Evolutionary conservation across 1,284 basidiomycete species (phyloP).

Genomic region (Hemileia vastatrix): DNA sequence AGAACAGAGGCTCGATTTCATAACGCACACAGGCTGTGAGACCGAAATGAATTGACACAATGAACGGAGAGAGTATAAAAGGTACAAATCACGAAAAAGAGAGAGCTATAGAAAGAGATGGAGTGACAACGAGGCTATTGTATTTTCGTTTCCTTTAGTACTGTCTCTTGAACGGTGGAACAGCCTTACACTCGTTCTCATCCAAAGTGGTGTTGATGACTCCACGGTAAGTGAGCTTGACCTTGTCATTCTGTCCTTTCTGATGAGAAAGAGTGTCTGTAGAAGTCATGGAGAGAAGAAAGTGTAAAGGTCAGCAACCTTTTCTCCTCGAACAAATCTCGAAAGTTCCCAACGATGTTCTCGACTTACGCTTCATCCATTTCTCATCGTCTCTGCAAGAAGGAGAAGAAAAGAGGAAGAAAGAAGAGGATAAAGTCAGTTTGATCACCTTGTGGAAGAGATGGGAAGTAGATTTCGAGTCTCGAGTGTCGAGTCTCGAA

Average conservation of each 20-base stretch:
- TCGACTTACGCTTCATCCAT: constrained; percentile 89
- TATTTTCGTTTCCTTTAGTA: constrained; percentile 17
- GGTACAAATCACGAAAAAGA: too few species aligned
- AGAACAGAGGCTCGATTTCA: constrained; percentile 69
- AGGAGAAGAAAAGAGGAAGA: not conserved
- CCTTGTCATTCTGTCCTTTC: constrained; percentile 61
- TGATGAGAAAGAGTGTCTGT: constrained; percentile 78
- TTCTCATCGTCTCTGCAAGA: constrained; percentile 61
- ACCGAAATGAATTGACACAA: constrained; percentile 5
- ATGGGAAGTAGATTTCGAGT: not conserved
- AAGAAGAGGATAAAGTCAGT: not conserved
- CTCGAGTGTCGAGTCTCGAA: not conserved
- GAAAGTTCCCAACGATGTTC: constrained; percentile 30
- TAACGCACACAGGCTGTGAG: constrained; percentile 29
- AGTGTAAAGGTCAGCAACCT: not conserved
- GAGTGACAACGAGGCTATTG: not conserved
- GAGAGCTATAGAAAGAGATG: not conserved
- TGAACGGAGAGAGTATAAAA: too few species aligned
- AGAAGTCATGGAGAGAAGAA: not conserved
- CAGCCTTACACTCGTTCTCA: constrained; percentile 79
- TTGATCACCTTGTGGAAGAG: too few species aligned
- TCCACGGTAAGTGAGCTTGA: constrained; percentile 75
- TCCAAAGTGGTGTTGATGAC: constrained; percentile 82
- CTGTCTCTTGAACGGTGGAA: constrained; percentile 39
- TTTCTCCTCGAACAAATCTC: constrained; percentile 28